Evolutionary conservation across 257 asterid species (phyloP), one percentile per base, ranked within the genome.

Genomic region (Striga asiatica): DNA sequence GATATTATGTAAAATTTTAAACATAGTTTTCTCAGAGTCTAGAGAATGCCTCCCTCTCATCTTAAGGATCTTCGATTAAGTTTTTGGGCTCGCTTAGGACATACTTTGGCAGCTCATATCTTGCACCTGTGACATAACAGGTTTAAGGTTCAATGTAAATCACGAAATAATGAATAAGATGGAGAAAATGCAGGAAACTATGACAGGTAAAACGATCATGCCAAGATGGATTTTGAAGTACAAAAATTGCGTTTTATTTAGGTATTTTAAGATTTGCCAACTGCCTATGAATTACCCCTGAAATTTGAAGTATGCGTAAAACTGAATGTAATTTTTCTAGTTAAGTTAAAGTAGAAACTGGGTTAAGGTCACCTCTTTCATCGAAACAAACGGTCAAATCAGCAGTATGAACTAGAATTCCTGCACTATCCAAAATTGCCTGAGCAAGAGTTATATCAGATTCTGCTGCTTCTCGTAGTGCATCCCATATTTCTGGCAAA

Each of bases 1-100:
- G 35, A 29, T 28, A 4, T 5, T 31, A 17, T 41, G 27, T 45
- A 34, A 39, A 49, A 43, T 21, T 60, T 54, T 2, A 13, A 23
- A 16, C 17, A 11, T 43, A 51, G 23, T 10, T 47, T 19, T 4
- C 43, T n/a, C n/a, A n/a, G n/a, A 27, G 9, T 56, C n/a, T 29
- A 22, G 43, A 34, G 31, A 18, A 18, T 24, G 53, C 46, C 2
- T 56, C 37, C n/a, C n/a, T n/a, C 8, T 49, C 18, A 18, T 54
- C 19, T 71, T 73, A 65, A 56, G 69, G 51, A 58, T 75, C 71
- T 37, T 38, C 78, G 60, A 85, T 85, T 80, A 78, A 69, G 78
- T 85, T 85, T 35, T 67, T 80, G 11, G 94, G 95, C 76, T 85
- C 94, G 48, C 95, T 85, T 68, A 85, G 56, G 3, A 85, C 93